Base-by-base conservation (phyloP, 2,329 filamentous ascomycete genomes). In the Claviceps pusilla region DNA sequence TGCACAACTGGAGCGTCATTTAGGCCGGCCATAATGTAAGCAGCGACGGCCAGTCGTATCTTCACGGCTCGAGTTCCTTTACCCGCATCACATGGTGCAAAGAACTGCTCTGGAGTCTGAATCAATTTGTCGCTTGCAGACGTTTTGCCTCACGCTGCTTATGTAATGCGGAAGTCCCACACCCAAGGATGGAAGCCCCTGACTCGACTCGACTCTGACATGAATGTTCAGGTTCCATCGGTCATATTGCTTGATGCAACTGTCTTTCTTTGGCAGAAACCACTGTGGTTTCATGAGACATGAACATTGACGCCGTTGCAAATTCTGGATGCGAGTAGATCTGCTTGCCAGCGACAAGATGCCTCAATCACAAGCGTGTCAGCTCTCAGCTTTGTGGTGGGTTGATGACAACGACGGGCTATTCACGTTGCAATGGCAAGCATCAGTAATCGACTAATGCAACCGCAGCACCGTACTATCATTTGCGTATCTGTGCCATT, bases 401-500 rank as follows among this genome's bases (percentile, higher is more conserved):
- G 57, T 54, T 48, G 9, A 11, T 5, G 11, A 12, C 48, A 16
- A n/a, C 16, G 14, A n/a, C 33, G n/a, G 4, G n/a, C 11, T 16
- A 16, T 33, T 31, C 14, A 14, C 12, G 11, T 29, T 10, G 19
- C n/a, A 49, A 41, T 19, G 28, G 50, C 14, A 52, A 46, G 43
- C 16, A 37, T 24, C 43, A 11, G 28, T 31, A 29, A 33, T 24
- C 12, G 9, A 29, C 52, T 53, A 47, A 55, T 50, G 50, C 39
- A 54, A 33, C 41, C 48, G 0, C 39, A 78, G 76, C 61, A 71
- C 73, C 57, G 60, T 75, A 14, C 60, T 68, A 48, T 76, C 74
- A 3, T 76, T 78, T 61, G 61, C 73, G 47, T 78, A 74, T 66
- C 67, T 77, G 14, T 71, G 69, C 3, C 66, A 70, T 57, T 73